phyloP scores from a whole-genome alignment of 2,329 filamentous ascomycete species.

The Phialemoniopsis sp. region DNA sequence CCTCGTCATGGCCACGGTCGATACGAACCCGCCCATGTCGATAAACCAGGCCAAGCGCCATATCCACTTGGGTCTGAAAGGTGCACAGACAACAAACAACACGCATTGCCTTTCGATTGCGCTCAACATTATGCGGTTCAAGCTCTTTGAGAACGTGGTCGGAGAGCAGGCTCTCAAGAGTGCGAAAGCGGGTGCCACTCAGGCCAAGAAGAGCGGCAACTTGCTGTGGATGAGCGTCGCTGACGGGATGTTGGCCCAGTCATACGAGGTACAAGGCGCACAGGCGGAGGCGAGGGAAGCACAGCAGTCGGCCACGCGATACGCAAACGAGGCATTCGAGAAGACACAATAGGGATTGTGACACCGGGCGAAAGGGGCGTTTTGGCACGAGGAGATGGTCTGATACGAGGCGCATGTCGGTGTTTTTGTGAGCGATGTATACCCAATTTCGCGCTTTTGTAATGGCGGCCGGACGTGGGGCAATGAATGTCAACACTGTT shows the following conservation, averaged over 20 bases:
- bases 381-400: too few relatives aligned
- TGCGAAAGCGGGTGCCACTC: slow-evolving; percentile 62
- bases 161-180: slow-evolving; percentile 78
- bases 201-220: slow-evolving; percentile 67
- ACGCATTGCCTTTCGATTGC: slow-evolving; percentile 78
- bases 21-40: slow-evolving; percentile 56
- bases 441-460: too few relatives aligned
- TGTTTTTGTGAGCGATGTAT: too few relatives aligned
- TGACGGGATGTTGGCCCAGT: slow-evolving; percentile 72
- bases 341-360: slow-evolving; percentile 12
- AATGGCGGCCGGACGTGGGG: too few relatives aligned
- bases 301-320: slow-evolving; percentile 33
- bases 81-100: slow-evolving; percentile 67
- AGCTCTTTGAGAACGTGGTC: slow-evolving; percentile 77
- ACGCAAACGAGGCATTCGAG: slow-evolving; percentile 37
- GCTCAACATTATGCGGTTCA: slow-evolving; percentile 78
- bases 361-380: not conserved
- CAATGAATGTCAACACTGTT: slow-evolving; percentile 1
- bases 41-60: slow-evolving; percentile 76
- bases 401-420: too few relatives aligned
- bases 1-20: slow-evolving; percentile 66
- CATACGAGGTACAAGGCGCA: slow-evolving; percentile 64
- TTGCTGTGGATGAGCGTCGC: slow-evolving; percentile 77
- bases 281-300: slow-evolving; percentile 32
- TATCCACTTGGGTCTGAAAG: slow-evolving; percentile 68